These are phyloP conservation scores for Oropetium thomaeum DNA, from an alignment of 176 grass and related monocot species.

Conservation along the genomic window DNA sequence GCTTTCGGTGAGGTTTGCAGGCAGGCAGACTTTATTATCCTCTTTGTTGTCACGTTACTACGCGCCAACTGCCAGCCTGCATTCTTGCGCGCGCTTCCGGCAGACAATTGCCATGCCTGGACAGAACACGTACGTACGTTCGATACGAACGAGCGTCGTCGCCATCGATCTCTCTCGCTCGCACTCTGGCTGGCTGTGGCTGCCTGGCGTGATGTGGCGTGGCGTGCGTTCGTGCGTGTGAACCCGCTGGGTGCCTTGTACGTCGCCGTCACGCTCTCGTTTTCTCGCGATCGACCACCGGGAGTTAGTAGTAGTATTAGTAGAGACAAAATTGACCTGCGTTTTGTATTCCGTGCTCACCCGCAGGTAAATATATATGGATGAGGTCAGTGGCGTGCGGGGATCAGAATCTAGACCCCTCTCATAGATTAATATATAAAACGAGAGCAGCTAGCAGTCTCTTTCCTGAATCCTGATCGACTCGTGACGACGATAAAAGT, in stretches of 20 bases:
- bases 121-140: neutral
- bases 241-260: neutral
- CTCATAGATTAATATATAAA: neutral
- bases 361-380: too few relatives aligned
- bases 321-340: neutral
- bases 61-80: too few relatives aligned
- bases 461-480: too few relatives aligned
- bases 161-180: too few relatives aligned
- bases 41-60: too few relatives aligned
- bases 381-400: neutral
- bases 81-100: neutral
- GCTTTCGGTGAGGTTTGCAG: neutral
- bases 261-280: neutral
- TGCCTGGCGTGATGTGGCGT: too few relatives aligned
- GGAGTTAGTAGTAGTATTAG: too few relatives aligned
- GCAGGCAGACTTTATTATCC: neutral
- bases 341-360: neutral
- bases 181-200: too few relatives aligned
- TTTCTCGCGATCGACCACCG: neutral
- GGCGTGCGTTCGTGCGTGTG: too few relatives aligned
- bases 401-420: neutral
- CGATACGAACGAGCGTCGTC: too few relatives aligned
- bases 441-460: neutral
- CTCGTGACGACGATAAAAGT: neutral
- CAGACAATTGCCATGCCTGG: too few relatives aligned